Evolutionary conservation across 2,329 filamentous ascomycete species (phyloP).

Genomic region (Aspergillus brasiliensis): DNA sequence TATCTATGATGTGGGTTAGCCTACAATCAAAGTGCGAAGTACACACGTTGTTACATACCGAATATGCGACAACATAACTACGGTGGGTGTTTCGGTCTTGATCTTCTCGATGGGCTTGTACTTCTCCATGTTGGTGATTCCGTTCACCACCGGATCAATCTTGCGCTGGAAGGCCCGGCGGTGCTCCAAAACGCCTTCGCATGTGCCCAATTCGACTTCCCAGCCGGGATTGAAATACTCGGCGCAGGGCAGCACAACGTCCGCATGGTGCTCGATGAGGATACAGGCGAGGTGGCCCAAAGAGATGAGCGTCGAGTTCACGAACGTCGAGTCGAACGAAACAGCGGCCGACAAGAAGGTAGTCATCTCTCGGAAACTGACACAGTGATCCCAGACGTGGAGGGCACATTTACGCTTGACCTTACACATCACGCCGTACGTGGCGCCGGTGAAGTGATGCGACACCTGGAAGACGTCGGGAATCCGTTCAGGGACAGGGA

Average conservation of each 20-base stretch:
- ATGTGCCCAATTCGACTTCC: conserved; percentile 63
- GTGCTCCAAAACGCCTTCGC: conserved; percentile 57
- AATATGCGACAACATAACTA: conserved; percentile 64
- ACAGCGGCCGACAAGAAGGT: conserved; percentile 50
- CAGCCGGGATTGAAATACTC: conserved; percentile 66
- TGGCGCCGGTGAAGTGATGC: conserved; percentile 61
- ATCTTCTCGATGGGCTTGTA: conserved; percentile 62
- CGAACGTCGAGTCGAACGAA: conserved; percentile 33
- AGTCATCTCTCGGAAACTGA: conserved; percentile 60
- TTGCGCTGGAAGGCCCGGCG: conserved; percentile 60
- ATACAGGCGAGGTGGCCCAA: conserved; percentile 27
- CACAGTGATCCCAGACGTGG: conserved; percentile 65
- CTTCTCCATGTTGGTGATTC: conserved; percentile 64
- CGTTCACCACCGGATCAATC: conserved; percentile 66
- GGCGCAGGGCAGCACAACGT: conserved; percentile 58
- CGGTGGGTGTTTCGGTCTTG: conserved; percentile 59
- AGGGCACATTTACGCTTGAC: conserved; percentile 61
- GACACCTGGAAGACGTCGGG: conserved; percentile 49
- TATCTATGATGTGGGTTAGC: conserved; percentile 19
- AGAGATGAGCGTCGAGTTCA: conserved; percentile 46
- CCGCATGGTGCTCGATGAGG: conserved; percentile 51
- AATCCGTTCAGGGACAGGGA: conserved; percentile 19
- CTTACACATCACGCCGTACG: conserved; percentile 64
- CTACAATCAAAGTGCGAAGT: too few relatives aligned
- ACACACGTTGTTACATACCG: conserved; percentile 19